Base-by-base conservation (phyloP, 2,329 filamentous ascomycete species). In the Ophiostoma perfectum region DNA sequence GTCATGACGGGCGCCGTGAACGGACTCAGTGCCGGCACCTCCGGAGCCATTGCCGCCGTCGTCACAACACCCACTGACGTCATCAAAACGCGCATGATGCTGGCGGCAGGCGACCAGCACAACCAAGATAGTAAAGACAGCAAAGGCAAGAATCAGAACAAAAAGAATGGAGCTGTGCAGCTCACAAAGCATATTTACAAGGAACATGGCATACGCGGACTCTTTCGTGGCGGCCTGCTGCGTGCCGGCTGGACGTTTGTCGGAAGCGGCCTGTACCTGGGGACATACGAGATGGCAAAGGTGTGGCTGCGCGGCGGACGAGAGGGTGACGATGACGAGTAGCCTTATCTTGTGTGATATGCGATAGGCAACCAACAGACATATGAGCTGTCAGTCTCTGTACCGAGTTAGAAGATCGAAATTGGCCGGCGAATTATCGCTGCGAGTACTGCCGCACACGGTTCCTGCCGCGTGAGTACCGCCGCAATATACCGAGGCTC, bases 11-110 rank as follows among this genome's bases (percentile, higher is more conserved):
- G 87, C 0, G 69, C 84, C 1, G 85, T 94, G 60, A 95, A 91
- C 0, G 92, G 90, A 0, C 69, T 84, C 3, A 91, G 90, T 75
- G 93, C 92, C 0, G 91, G 89, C 1, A 77, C 84, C 16, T 91
- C 92, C 0, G 93, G 93, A 0, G 86, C 87, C 5, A 77, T 94
- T 8, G 89, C 92, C 0, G 90, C 93, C 0, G 84, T 91, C 9
- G 77, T 95, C n/a, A 97, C 93, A 1, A 96, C 93, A 66, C 93
- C 93, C 0, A 87, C 93, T 68, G 93, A 97, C 77, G 92, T 96
- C 9, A 85, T 97, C 38, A 96, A 97, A 81, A 96, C 93, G 72
- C 81, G 91, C 65, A 90, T 96, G 78, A 97, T 96, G 93, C 81
- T 97, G 39, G 82, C 84, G 42, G 87, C 87, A 1, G 81, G 80